Percentiles rank a stretch among this genome's conserved stretches.
These are phyloP conservation scores for Nicotiana noctiflora DNA, from an alignment of 257 asterid species.

Conservation along the genomic window DNA sequence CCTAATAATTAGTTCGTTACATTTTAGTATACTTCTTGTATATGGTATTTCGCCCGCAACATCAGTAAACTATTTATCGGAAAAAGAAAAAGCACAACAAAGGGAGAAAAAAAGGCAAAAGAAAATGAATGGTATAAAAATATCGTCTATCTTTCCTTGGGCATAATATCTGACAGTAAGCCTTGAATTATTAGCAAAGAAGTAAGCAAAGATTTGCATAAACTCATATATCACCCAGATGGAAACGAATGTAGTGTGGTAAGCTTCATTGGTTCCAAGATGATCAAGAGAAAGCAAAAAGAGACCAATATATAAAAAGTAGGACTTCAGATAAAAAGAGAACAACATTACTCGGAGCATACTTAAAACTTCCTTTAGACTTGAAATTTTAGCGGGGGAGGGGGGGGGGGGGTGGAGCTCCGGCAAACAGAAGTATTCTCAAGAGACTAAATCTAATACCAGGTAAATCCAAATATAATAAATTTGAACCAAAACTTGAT, in stretches of 20 bases:
- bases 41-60: neutral
- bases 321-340: neutral
- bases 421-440: too few species aligned
- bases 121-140: neutral
- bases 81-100: neutral
- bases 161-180: neutral
- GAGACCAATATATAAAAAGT: neutral
- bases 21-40: neutral
- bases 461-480: neutral
- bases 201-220: neutral
- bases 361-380: neutral
- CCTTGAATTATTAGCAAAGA: neutral
- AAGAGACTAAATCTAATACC: too few species aligned
- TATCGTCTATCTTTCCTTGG: neutral
- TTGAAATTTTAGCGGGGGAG: neutral
- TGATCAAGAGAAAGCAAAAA: neutral
- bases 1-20: neutral
- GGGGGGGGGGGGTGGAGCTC: too few species aligned
- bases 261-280: neutral
- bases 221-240: neutral
- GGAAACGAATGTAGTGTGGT: neutral
- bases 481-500: neutral
- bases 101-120: neutral
- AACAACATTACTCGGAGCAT: neutral
- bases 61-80: neutral